Conservation (phyloP, 2,329 filamentous ascomycete genomes). For the Leptodontidium sp. region DNA sequence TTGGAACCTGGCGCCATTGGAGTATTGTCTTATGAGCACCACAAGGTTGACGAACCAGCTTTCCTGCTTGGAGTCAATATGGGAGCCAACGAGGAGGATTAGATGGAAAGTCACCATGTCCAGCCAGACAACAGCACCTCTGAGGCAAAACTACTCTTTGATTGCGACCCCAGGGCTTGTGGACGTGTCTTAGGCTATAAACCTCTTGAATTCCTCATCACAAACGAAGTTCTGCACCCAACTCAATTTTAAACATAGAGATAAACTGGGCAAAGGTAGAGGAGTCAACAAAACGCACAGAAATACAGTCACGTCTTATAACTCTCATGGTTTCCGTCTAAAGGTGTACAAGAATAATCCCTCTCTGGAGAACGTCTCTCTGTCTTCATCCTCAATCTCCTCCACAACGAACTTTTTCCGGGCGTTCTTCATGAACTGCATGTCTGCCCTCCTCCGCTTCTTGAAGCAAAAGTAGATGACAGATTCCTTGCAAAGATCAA, state of each 20-base stretch:
- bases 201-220: no score
- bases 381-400: constrained; percentile 69
- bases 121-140: no score
- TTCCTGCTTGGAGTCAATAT: constrained; percentile 49
- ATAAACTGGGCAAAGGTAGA: not conserved
- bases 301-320: not conserved
- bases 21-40: constrained; percentile 49
- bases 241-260: not conserved
- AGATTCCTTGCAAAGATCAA: constrained; percentile 73
- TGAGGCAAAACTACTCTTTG: no score
- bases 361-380: constrained; percentile 63
- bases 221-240: not conserved
- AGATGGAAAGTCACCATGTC: not conserved
- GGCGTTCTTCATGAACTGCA: constrained; percentile 76
- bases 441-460: constrained; percentile 82
- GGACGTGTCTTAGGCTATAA: no score
- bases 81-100: constrained; percentile 31
- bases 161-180: no score
- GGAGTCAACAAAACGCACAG: not conserved
- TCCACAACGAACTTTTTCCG: constrained; percentile 71
- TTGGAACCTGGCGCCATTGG: constrained; percentile 51
- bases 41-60: constrained; percentile 49
- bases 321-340: constrained; percentile 48
- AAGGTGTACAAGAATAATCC: constrained; percentile 69
- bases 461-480: constrained; percentile 90